Evolutionary conservation across 805 yeast species (phyloP), one percentile per base, ranked within the genome.

Genomic region (Wickerhamiella qilinensis): DNA sequence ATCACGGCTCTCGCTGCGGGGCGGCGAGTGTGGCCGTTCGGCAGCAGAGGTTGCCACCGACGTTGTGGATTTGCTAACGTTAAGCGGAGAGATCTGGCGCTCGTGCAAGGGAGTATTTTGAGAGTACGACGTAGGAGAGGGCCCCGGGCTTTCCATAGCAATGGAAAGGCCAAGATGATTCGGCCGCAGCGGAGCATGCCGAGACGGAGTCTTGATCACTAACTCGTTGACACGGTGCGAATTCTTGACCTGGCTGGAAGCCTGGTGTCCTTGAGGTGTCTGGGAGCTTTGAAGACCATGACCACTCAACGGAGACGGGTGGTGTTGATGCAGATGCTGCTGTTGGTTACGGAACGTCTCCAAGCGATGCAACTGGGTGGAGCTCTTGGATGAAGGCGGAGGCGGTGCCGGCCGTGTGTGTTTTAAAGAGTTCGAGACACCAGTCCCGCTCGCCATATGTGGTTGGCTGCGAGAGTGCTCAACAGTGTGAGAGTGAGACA

Each of bases 361-460:
- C 6, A 38, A 35, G 16, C 28, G 37, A 18, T 20, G 30, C 4
- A 38, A 35, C 37, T 38, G 41, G 3, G 41, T 29, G 11, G 29
- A 18, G 28, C 35, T 24, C 21, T 31, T 25, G 28, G 33, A 30
- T 16, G 33, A 14, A 21, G 38, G 34, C 22, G 46, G 39, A 21
- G 39, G 35, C 28, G 46, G 35, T 19, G 46, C 38, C 16, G 41
- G 37, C 22, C 37, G 40, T 20, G 36, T 11, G 28, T 9, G 4
- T 15, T n/a, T 16, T n/a, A 22, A 11, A n/a, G n/a, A n/a, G n/a
- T n/a, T n/a, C n/a, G n/a, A n/a, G n/a, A n/a, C n/a, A n/a, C n/a
- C n/a, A n/a, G n/a, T n/a, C n/a, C n/a, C n/a, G n/a, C n/a, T n/a
- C n/a, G n/a, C n/a, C n/a, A n/a, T n/a, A n/a, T n/a, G n/a, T n/a